Base-by-base conservation (phyloP, 2,329 filamentous ascomycete species). In the Hortaea sp. region DNA sequence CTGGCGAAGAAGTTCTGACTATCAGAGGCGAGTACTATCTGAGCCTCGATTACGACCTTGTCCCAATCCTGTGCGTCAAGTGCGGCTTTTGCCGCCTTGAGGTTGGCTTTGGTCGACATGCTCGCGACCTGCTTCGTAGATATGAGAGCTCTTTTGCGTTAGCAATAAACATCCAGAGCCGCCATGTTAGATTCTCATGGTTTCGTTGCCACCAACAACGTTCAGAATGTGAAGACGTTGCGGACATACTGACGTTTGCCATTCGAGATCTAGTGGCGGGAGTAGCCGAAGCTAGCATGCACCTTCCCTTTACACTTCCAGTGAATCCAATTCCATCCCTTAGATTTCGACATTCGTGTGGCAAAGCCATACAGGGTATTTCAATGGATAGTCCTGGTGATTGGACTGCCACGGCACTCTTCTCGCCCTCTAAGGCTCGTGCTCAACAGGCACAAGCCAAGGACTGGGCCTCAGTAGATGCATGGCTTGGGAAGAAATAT, bases 381-480 rank as follows among this genome's bases (percentile, higher is more conserved):
- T 4, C 20, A 20, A 60, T 56, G 54, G 52, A 56, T 38, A 54
- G 53, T 51, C 55, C 60, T 35, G 43, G 51, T 5, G 60, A 64
- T 34, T 63, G 61, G 60, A 57, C 61, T n/a, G 59, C 60, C 28
- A 52, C 64, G 11, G 69, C 75, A 29, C 69, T 79, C 39, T 74
- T 78, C 54, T 81, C 78, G 2, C 78, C 78, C 5, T 76, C 76
- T 5, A 80, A 80, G 63, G 77, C 77, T 20, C 83, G 87, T 49
- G 82, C 85, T 50, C 85, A 87, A 55, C 84, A 85, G 51, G 84
- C 85, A 9, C 81, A 85, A 52, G 85, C 88, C 41, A 89, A 90
- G 62, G 89, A 95, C 67, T 97, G 90, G 90, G 82, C 81, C 46
- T 88, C 85, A 54, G 77, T 95, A 55, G 88, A 94, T 66, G 72